Conservation (phyloP, 148 eudicot species). For the Rhododendron simsii region DNA sequence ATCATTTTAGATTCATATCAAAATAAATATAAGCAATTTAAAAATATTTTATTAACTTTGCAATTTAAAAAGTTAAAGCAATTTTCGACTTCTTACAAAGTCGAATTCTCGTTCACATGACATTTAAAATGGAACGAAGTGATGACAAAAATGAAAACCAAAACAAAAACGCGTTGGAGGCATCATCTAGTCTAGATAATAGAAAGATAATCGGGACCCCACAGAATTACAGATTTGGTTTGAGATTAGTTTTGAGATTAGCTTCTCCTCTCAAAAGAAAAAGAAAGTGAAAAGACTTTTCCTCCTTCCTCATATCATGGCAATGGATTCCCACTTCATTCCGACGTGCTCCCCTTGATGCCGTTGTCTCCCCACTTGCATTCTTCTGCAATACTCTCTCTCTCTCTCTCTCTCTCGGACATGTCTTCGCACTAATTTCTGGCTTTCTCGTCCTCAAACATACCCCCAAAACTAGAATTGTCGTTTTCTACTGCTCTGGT, state of each 20-base stretch:
- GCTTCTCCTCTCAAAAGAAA: not conserved
- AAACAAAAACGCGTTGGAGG: too few species aligned
- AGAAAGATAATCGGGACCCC: not conserved
- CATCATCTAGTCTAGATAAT: too few species aligned
- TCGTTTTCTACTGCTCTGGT: not conserved
- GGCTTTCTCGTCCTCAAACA: not conserved
- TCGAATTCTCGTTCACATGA: too few species aligned
- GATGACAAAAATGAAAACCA: too few species aligned
- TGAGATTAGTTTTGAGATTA: not conserved
- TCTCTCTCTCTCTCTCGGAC: not conserved
- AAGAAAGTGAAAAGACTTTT: not conserved
- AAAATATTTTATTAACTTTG: too few species aligned
- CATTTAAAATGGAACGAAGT: too few species aligned
- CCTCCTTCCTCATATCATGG: not conserved
- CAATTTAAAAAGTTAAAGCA: too few species aligned
- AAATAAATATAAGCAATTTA: too few species aligned
- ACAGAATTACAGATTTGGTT: too few species aligned
- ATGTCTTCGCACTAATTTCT: not conserved
- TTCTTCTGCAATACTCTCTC: not conserved
- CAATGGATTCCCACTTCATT: not conserved
- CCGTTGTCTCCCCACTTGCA: not conserved
- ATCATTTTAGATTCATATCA: too few species aligned
- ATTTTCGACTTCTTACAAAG: too few species aligned
- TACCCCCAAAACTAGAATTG: not conserved
- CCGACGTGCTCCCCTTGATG: slow-evolving; percentile 33